These are phyloP conservation scores for Penstemon eatonii DNA, from an alignment of 257 asterid genomes.

Conservation along the genomic window DNA sequence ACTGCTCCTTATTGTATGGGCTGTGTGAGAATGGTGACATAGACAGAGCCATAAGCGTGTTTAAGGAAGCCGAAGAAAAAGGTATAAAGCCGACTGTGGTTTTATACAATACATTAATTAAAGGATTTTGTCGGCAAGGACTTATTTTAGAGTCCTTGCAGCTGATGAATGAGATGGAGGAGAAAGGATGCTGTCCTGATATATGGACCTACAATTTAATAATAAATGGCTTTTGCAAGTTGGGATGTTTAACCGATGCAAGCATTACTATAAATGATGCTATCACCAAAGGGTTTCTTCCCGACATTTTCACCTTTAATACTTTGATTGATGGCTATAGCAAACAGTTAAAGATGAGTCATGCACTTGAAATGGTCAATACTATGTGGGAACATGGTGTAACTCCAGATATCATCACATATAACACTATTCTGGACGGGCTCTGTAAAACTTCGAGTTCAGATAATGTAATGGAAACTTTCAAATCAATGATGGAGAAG, in stretches of 20 bases:
- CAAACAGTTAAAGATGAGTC: conserved; percentile 69
- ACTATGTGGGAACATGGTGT: conserved; percentile 71
- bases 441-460: conserved; percentile 72
- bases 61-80: conserved; percentile 53
- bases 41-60: conserved; percentile 56
- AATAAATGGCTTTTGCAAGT: conserved; percentile 77
- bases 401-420: conserved; percentile 78
- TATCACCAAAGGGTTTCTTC: conserved; percentile 58
- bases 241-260: conserved; percentile 80
- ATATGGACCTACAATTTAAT: conserved; percentile 82
- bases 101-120: conserved; percentile 64
- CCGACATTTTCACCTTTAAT: conserved; percentile 87
- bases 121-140: conserved; percentile 70
- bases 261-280: conserved; percentile 59
- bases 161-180: conserved; percentile 72
- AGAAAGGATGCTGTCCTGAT: conserved; percentile 65
- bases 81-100: conserved; percentile 57
- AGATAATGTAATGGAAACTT: conserved; percentile 72
- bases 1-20: conserved; percentile 69
- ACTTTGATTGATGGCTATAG: conserved; percentile 87
- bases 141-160: conserved; percentile 68
- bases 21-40: conserved; percentile 72
- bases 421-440: conserved; percentile 75
- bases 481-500: conserved; percentile 70
- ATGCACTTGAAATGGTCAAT: conserved; percentile 67